A percentile compares a stretch with the other conserved stretches of the same genome.
Conservation (phyloP, 1,139 yeast species). For the Diutina sp. region DNA sequence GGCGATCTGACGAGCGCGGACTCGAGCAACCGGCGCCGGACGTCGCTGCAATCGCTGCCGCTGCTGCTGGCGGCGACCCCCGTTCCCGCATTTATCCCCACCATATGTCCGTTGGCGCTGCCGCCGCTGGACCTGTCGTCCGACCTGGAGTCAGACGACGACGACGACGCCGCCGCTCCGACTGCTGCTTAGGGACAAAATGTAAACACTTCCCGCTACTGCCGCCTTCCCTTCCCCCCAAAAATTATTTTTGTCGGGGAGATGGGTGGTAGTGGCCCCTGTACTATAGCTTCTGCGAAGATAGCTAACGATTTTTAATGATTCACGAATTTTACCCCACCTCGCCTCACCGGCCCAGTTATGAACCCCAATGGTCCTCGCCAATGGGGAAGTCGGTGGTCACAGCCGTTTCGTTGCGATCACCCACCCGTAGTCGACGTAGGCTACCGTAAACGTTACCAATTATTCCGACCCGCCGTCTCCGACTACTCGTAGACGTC, state of each 20-base stretch:
- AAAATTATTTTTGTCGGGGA: no score
- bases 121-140: constrained; percentile 5
- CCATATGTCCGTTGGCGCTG: constrained; percentile 6
- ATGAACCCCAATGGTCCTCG: neutral
- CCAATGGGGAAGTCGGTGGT: no score
- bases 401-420: neutral
- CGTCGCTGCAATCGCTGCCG: neutral
- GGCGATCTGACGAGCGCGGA: constrained; percentile 2
- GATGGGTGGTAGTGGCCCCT: neutral
- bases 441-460: no score
- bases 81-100: constrained; percentile 4
- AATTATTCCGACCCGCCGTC: no score
- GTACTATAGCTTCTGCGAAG: neutral
- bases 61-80: neutral
- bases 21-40: neutral
- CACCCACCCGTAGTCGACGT: neutral
- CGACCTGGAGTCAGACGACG: neutral
- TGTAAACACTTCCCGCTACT: no score
- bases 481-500: no score
- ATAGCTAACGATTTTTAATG: neutral
- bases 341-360: neutral
- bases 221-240: no score
- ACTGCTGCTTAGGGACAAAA: no score
- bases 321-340: neutral
- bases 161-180: neutral